Evolutionary conservation across 148 eudicot species (phyloP).

Genomic region (Camellia lanceoleosa): DNA sequence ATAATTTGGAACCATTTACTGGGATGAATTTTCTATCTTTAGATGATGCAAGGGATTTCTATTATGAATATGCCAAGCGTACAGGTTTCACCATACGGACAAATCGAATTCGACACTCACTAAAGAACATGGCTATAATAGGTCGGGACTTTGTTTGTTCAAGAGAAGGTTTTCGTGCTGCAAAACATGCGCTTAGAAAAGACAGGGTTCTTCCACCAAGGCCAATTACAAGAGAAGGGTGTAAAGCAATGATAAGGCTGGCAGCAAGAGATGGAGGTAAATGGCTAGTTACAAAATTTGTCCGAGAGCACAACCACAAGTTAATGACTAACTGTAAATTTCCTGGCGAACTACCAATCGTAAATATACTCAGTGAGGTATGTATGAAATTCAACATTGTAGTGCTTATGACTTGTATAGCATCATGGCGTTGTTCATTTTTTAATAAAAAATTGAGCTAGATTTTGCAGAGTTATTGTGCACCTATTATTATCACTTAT

Average conservation of each 20-base stretch:
- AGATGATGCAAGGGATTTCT: conserved; percentile 11
- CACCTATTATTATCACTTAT: neutral
- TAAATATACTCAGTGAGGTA: conserved; percentile 11
- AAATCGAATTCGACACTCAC: conserved; percentile 8
- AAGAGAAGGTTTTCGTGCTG: conserved; percentile 11
- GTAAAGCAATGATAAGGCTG: conserved; percentile 10
- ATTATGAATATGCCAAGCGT: conserved; percentile 13
- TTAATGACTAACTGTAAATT: conserved; percentile 8
- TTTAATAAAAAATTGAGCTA: neutral
- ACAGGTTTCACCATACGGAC: conserved; percentile 11
- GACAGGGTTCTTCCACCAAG: conserved; percentile 6
- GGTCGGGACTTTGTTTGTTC: conserved; percentile 11
- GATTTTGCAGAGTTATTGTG: neutral
- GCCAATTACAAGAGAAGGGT: conserved; percentile 16
- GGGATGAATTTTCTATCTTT: conserved; percentile 9
- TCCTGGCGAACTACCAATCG: conserved; percentile 15
- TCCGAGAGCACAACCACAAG: conserved; percentile 11
- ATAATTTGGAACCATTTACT: neutral
- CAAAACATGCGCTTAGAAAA: conserved; percentile 10
- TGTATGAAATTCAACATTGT: neutral
- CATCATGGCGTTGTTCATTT: neutral
- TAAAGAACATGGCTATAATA: conserved; percentile 10
- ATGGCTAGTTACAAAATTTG: conserved; percentile 4
- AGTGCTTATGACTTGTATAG: neutral
- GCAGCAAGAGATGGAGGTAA: conserved; percentile 1